Evolutionary conservation across 176 grass and related monocot species (phyloP), one percentile per base, ranked within the genome.

Genomic region (Tuctoria greenei): DNA sequence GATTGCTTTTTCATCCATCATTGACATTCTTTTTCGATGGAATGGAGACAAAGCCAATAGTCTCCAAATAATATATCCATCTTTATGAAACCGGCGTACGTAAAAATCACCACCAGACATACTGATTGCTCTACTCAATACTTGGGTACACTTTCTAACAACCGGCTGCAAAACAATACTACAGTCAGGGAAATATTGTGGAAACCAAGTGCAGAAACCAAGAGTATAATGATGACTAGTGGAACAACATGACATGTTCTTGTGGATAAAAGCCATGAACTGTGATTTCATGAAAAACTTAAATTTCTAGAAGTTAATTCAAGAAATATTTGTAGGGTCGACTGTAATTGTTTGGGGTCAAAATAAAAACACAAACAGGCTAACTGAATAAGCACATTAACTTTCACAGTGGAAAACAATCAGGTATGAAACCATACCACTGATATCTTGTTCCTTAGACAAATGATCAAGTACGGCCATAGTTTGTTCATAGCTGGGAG

Each of bases 401-500:
- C 27, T 76, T 64, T 65, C 45, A 11, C 2, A 20, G 59, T 23
- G 66, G 58, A 64, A 81, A 85, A 84, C 12, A 66, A 75, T 66
- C 7, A 66, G 56, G 73, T 37, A 25, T 55, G 72, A 73, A 73
- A 78, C 38, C 55, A 52, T 78, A 98, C 91, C 88, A 92, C 82
- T 61, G 95, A 88, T 64, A 94, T 89, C 83, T 92, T 98, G 84
- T 94, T 94, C 76, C 85, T 92, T 67, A 98, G 91, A 79, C 91
- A 98, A 60, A 94, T 87, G 82, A 98, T 66, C 61, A 92, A 69
- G 68, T 92, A 94, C 39, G 91, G 91, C 95, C 95, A 98, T 63
- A 98, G 91, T 71, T 92, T 98, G 82, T 94, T 93, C 91, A 98
- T 86, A 72, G 89, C 89, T 72, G 95, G 95, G 45, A 90, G 88